Conservation (phyloP, 768 basidiomycete genomes). For the Trametes meyenii region DNA sequence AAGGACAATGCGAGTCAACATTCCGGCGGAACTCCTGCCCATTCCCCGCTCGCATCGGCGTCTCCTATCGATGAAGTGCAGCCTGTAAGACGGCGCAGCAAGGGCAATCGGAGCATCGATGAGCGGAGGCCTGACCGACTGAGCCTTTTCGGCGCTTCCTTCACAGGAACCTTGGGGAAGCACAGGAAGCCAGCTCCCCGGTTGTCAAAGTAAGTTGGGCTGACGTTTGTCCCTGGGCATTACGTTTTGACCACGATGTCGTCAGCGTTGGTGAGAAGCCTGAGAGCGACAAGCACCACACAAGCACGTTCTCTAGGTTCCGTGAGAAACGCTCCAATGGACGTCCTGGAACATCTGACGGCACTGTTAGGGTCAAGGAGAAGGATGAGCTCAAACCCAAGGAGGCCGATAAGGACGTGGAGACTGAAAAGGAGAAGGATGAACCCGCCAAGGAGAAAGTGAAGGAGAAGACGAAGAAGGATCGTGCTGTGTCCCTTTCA, state of each 20-base stretch:
- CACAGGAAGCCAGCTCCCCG: conserved; percentile 81
- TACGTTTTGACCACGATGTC: conserved; percentile 9
- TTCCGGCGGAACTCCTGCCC: conserved; percentile 28
- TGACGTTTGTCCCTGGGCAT: conserved; percentile 5
- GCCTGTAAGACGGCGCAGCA: conserved; percentile 40
- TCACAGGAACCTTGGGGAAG: conserved; percentile 65
- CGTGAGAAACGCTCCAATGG: conserved; percentile 46
- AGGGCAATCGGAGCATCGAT: conserved; percentile 56
- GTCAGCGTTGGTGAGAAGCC: conserved; percentile 40
- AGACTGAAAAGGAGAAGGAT: conserved; percentile 21
- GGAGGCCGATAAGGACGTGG: conserved; percentile 27
- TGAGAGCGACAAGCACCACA: conserved; percentile 44
- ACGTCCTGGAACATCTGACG: conserved; percentile 47
- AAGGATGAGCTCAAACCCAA: conserved; percentile 19
- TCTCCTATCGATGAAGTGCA: conserved; percentile 14
- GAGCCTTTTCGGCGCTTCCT: conserved; percentile 79
- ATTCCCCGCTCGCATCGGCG: conserved; percentile 12
- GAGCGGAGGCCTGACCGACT: conserved; percentile 58
- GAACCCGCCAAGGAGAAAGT: conserved; percentile 23
- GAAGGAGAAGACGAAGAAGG: conserved; percentile 31
- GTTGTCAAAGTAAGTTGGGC: conserved; percentile 58
- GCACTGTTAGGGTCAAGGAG: conserved; percentile 20
- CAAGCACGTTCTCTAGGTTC: conserved; percentile 31
- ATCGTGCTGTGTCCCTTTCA: conserved; percentile 25
- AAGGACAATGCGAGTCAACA: conserved; percentile 33